Evolutionary conservation across 139 green algal genomes (phyloP).

Genomic region (Coccomyxa sp.): DNA sequence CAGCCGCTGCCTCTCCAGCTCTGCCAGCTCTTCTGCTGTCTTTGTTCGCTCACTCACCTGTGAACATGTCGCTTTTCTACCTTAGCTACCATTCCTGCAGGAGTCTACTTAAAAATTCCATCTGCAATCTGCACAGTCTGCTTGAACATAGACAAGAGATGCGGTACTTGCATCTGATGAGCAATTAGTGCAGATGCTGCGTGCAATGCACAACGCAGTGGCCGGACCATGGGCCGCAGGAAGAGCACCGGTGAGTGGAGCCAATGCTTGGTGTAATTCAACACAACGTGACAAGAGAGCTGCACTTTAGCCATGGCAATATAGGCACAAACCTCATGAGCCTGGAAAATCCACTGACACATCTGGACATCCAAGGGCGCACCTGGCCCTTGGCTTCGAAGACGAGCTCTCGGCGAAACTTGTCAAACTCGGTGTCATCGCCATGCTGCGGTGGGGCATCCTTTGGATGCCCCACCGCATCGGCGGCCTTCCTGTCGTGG

Average conservation of each 20-base stretch:
- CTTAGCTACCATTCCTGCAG: not conserved
- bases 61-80: not conserved
- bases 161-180: too few species aligned
- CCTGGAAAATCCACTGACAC: too few species aligned
- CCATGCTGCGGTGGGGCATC: not conserved
- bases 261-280: too few species aligned
- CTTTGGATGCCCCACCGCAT: slow-evolving; percentile 7
- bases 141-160: too few species aligned
- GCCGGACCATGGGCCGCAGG: too few species aligned
- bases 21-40: slow-evolving; percentile 64
- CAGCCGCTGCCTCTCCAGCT: slow-evolving; percentile 55
- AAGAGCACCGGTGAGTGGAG: too few species aligned
- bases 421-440: slow-evolving; percentile 66
- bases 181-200: too few species aligned
- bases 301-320: too few species aligned
- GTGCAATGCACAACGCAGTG: too few species aligned
- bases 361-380: not conserved
- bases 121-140: too few species aligned
- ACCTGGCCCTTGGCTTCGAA: slow-evolving; percentile 61
- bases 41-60: slow-evolving; percentile 53
- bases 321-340: too few species aligned
- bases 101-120: not conserved
- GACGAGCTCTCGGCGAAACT: slow-evolving; percentile 56
- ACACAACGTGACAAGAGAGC: too few species aligned
- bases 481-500: not conserved